A percentile compares a stretch with the other conserved stretches of the same genome.
Conservation (phyloP, 441 rosid species). For the Populus tomentosa region DNA sequence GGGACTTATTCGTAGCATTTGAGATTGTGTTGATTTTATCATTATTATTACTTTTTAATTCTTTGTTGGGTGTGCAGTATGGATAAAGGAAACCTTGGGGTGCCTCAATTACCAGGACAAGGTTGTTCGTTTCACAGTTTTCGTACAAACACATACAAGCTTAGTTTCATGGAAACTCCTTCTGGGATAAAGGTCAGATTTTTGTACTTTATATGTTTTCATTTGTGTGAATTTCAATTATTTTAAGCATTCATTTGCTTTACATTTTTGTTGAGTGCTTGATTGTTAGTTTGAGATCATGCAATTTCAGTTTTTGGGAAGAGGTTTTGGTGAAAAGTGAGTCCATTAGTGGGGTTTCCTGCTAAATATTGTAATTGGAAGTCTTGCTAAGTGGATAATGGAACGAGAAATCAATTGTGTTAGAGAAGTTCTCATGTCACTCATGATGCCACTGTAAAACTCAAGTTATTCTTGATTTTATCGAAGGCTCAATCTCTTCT, state of each 20-base stretch:
- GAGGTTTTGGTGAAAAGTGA: background rate
- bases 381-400: no score
- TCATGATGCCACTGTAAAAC: no score
- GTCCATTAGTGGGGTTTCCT: background rate
- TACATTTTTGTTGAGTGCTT: background rate
- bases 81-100: constrained; percentile 80
- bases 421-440: no score
- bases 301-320: background rate
- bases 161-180: constrained; percentile 93
- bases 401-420: no score
- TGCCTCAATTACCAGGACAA: constrained; percentile 88
- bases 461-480: no score
- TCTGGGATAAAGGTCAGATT: constrained; percentile 76
- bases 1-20: background rate
- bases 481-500: background rate
- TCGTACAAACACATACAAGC: constrained; percentile 86
- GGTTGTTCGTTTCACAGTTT: constrained; percentile 94
- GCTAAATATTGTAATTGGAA: background rate
- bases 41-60: background rate
- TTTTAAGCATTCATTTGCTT: background rate
- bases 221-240: background rate
- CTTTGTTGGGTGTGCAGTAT: background rate
- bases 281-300: background rate
- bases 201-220: background rate
- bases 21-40: background rate